These are phyloP conservation scores for Monilinia aucupariae DNA, from an alignment of 2,329 filamentous ascomycete genomes.

Conservation along the genomic window DNA sequence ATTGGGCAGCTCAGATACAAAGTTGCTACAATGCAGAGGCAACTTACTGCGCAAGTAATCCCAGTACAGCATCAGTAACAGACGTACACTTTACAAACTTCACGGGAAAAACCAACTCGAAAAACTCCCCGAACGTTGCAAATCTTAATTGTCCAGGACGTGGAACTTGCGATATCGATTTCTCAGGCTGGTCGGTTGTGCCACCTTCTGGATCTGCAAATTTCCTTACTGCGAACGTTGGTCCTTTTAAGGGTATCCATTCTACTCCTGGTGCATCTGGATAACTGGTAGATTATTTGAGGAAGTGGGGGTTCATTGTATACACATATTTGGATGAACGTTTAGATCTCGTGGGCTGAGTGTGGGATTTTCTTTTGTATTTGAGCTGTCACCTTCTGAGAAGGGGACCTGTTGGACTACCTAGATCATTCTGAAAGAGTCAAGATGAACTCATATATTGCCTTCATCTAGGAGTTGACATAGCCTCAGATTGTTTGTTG, in stretches of 20 bases:
- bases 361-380: not conserved
- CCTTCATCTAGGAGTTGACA: not conserved
- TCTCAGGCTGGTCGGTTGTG: conserved; percentile 36
- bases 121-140: conserved; percentile 36
- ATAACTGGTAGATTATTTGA: conserved; percentile 17
- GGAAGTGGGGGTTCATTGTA: not conserved
- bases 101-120: conserved; percentile 37
- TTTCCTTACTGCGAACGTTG: conserved; percentile 37
- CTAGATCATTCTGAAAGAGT: not conserved
- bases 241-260: conserved; percentile 32
- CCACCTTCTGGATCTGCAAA: conserved; percentile 35
- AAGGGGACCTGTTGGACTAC: no score
- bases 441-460: not conserved
- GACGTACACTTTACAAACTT: conserved; percentile 38
- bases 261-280: conserved; percentile 37
- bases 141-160: conserved; percentile 38
- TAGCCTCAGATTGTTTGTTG: no score
- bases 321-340: not conserved
- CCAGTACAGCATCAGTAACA: conserved; percentile 35
- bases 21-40: conserved; percentile 40
- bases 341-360: not conserved
- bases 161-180: conserved; percentile 38
- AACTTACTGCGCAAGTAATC: conserved; percentile 36
- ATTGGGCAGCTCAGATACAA: conserved; percentile 44
- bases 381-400: not conserved